Percentiles rank a stretch among this genome's conserved stretches.
Conservation (phyloP, 352 stramenopile species). For the Globisporangium rhizosaccharum region DNA sequence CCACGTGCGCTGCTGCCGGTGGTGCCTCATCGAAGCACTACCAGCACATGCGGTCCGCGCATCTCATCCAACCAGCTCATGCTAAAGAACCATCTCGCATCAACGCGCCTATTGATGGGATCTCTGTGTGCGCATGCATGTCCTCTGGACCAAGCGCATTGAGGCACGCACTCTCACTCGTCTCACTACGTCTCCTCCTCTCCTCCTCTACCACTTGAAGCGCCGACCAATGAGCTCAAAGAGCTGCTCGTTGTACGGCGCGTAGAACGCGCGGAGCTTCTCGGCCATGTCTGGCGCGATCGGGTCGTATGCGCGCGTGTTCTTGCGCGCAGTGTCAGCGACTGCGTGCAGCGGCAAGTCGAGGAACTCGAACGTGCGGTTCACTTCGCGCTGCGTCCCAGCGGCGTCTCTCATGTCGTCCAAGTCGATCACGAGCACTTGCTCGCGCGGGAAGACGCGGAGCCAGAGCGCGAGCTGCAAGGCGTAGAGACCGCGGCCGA, state of each 20-base stretch:
- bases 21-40: too few species aligned
- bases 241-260: conserved; percentile 63
- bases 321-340: conserved; percentile 53
- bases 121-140: too few species aligned
- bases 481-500: conserved; percentile 89
- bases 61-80: too few species aligned
- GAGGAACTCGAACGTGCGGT: conserved; percentile 48
- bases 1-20: too few species aligned
- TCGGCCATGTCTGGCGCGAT: conserved; percentile 25
- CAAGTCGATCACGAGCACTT: conserved; percentile 85
- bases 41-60: too few species aligned
- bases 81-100: too few species aligned
- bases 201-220: conserved; percentile 22
- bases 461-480: conserved; percentile 91
- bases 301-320: conserved; percentile 50
- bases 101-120: too few species aligned
- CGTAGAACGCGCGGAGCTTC: conserved; percentile 56
- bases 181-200: background rate
- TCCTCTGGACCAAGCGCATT: too few species aligned
- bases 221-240: conserved; percentile 41
- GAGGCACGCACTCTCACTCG: conserved; percentile 9
- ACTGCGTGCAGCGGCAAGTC: conserved; percentile 23
- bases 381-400: conserved; percentile 25
- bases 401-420: conserved; percentile 75
- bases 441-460: conserved; percentile 72